These are phyloP conservation scores for Oryza glumipatula DNA, from an alignment of 176 grass and related monocot genomes.

Conservation along the genomic window DNA sequence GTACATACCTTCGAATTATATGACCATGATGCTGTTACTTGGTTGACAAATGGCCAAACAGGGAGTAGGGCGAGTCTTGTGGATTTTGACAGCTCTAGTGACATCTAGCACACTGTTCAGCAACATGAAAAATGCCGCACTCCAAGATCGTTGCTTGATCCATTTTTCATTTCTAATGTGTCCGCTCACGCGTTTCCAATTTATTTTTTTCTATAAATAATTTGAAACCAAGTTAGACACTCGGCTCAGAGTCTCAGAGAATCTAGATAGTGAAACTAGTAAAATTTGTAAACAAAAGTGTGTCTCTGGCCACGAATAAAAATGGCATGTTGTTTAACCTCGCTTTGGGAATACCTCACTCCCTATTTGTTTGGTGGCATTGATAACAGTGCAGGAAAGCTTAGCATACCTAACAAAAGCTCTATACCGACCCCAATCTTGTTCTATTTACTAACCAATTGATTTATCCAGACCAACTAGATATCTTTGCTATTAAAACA, in stretches of 20 bases:
- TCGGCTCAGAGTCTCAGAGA: background rate
- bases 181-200: background rate
- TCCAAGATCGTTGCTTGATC: background rate
- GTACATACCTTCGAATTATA: conserved; percentile 11
- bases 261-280: background rate
- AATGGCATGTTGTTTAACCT: conserved; percentile 8
- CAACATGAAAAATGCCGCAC: background rate
- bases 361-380: background rate
- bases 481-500: conserved; percentile 8
- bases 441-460: background rate
- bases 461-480: conserved; percentile 13
- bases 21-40: background rate
- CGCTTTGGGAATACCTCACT: background rate
- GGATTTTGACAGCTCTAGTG: background rate
- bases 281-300: background rate
- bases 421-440: conserved; percentile 22
- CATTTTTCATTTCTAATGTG: background rate
- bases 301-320: background rate
- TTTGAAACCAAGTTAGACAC: background rate
- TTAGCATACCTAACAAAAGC: conserved; percentile 11
- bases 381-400: conserved; percentile 33
- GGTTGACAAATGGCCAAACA: background rate
- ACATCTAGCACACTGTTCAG: background rate
- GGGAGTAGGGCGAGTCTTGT: background rate
- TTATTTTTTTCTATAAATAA: background rate